A percentile compares a stretch with the other conserved stretches of the same genome.
Conservation (phyloP, 768 basidiomycete genomes). For the Boletus fagicola region DNA sequence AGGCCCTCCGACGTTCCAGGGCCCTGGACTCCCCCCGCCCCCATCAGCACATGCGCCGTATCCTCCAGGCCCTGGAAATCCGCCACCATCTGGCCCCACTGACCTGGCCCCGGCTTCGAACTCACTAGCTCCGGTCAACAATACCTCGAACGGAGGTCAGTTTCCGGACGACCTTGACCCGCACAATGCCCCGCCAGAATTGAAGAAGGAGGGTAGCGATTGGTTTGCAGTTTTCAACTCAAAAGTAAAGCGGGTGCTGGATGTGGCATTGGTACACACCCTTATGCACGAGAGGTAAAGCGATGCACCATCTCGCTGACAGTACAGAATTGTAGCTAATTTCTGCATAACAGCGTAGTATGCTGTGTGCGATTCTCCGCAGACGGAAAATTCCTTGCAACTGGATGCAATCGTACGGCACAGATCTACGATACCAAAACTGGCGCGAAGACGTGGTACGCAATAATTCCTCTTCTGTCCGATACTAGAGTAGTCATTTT, state of each 20-base stretch:
- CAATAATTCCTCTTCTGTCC: slow-evolving; percentile 6
- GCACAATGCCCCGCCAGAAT: slow-evolving; percentile 33
- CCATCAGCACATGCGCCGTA: slow-evolving; percentile 33
- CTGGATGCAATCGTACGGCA: slow-evolving; percentile 93
- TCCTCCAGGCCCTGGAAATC: slow-evolving; percentile 33
- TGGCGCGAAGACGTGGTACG: slow-evolving; percentile 80
- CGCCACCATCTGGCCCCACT: slow-evolving; percentile 29
- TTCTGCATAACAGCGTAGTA: slow-evolving; percentile 51
- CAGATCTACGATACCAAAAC: slow-evolving; percentile 94
- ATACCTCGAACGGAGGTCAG: slow-evolving; percentile 29
- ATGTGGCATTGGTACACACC: slow-evolving; percentile 80
- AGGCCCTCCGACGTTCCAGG: slow-evolving; percentile 33
- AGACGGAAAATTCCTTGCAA: slow-evolving; percentile 89
- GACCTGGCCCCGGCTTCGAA: slow-evolving; percentile 26
- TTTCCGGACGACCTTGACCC: slow-evolving; percentile 37
- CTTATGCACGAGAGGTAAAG: slow-evolving; percentile 86
- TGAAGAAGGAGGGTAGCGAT: slow-evolving; percentile 68
- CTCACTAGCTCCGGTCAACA: slow-evolving; percentile 28
- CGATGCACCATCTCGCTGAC: not conserved
- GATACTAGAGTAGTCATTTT: slow-evolving; percentile 8
- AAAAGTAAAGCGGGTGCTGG: slow-evolving; percentile 71
- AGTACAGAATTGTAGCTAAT: slow-evolving; percentile 7
- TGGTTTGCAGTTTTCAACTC: slow-evolving; percentile 91
- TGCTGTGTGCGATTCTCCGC: slow-evolving; percentile 94
- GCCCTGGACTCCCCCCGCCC: slow-evolving; percentile 37